phyloP scores from a whole-genome alignment of 192 early-diverging fungal species.

The Linnemannia schmuckeri region DNA sequence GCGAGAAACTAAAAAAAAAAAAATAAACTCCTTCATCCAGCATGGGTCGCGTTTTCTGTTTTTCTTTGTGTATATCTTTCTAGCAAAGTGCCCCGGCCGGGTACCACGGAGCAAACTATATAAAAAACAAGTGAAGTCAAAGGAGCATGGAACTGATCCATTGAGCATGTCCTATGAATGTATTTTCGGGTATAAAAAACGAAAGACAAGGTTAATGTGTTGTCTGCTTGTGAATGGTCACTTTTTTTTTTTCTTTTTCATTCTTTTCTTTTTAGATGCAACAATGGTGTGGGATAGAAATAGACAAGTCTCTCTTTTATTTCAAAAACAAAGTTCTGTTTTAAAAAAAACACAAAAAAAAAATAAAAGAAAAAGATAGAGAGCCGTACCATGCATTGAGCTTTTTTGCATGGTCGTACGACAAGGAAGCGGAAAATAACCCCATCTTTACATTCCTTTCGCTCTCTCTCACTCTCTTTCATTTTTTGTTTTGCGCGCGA shows the following conservation, averaged over 20 bases:
- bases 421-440: background rate
- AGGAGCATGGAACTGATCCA: background rate
- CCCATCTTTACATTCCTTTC: background rate
- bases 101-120: background rate
- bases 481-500: background rate
- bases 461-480: background rate
- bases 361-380: background rate
- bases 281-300: conserved; percentile 11
- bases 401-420: background rate
- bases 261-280: background rate
- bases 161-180: background rate
- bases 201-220: background rate
- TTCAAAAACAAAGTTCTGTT: background rate
- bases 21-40: no score
- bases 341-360: background rate
- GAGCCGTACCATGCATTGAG: background rate
- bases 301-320: background rate
- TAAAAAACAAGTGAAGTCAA: background rate
- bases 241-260: background rate
- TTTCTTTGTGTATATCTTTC: no score
- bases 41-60: no score
- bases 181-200: background rate
- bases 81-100: background rate
- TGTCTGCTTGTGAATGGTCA: background rate
- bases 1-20: no score